Conservation (phyloP, 2,329 filamentous ascomycete genomes). For the Colletotrichum viniferum region DNA sequence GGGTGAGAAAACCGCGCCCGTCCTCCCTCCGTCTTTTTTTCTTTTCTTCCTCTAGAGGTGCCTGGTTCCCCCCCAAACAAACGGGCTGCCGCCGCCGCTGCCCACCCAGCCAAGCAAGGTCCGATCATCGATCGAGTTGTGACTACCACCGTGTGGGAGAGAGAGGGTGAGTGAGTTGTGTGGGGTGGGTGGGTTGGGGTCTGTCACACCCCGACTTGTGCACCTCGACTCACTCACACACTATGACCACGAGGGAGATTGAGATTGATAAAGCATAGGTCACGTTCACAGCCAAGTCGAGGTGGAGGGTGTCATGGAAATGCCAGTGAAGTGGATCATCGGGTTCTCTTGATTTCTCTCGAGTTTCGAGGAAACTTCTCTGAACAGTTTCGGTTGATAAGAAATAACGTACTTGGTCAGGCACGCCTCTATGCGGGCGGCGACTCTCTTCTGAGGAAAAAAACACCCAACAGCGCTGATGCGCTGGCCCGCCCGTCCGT, state of each 20-base stretch:
- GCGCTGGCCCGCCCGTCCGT: background rate
- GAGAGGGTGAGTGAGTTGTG: background rate
- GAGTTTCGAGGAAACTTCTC: background rate
- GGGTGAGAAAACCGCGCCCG: background rate
- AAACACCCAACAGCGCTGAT: background rate
- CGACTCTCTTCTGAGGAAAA: background rate
- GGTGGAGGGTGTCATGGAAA: no score
- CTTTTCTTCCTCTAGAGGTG: background rate
- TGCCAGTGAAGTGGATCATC: background rate
- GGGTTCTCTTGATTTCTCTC: background rate
- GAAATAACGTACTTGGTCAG: constrained; percentile 4
- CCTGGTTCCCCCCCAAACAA: background rate
- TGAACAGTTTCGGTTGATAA: background rate
- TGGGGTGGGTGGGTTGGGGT: background rate
- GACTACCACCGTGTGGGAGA: no score
- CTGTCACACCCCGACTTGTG: background rate
- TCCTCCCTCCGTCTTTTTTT: background rate
- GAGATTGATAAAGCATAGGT: background rate
- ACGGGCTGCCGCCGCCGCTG: background rate
- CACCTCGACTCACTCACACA: background rate
- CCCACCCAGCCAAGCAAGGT: background rate
- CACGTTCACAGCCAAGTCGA: background rate
- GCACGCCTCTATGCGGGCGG: background rate
- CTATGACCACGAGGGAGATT: background rate
- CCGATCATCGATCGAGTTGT: background rate